Conservation (phyloP, 1,284 basidiomycete genomes). For the Puccinia brachypodii region DNA sequence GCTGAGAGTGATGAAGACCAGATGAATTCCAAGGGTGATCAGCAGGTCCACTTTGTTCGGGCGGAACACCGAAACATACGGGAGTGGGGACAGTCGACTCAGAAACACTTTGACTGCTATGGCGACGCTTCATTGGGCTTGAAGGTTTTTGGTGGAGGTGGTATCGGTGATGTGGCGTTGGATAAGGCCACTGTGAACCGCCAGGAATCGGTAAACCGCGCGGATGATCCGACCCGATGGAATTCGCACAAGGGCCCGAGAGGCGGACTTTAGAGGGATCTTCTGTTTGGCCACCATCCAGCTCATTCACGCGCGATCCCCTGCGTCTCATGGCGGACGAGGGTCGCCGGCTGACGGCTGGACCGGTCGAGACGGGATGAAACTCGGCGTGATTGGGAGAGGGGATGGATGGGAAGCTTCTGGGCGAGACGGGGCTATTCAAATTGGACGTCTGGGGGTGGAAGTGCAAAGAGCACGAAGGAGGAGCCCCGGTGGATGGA, state of each 20-base stretch:
- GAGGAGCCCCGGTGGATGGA: background rate
- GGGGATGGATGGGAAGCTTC: slow-evolving; percentile 1
- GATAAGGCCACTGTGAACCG: slow-evolving; percentile 23
- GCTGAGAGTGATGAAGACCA: background rate
- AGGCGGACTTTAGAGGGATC: background rate
- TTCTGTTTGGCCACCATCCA: background rate
- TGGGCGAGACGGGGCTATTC: slow-evolving; percentile 13
- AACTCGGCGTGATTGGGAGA: background rate
- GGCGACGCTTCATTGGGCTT: slow-evolving; percentile 19
- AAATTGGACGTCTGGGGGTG: background rate
- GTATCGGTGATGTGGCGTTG: slow-evolving; percentile 17
- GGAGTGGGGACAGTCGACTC: slow-evolving; percentile 5
- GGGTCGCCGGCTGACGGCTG: background rate
- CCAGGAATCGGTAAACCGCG: background rate
- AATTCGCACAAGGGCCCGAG: background rate
- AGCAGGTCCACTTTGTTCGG: background rate
- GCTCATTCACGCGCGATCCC: slow-evolving; percentile 9
- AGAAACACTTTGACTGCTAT: slow-evolving; percentile 11
- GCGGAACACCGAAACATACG: background rate
- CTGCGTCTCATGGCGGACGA: slow-evolving; percentile 12
- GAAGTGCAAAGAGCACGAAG: background rate
- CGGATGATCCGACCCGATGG: slow-evolving; percentile 2
- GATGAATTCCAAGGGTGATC: slow-evolving; percentile 11
- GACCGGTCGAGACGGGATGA: background rate
- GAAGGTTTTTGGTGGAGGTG: slow-evolving; percentile 8